phyloP scores from a whole-genome alignment of 768 basidiomycete species.

The Chalciporus piperatus region DNA sequence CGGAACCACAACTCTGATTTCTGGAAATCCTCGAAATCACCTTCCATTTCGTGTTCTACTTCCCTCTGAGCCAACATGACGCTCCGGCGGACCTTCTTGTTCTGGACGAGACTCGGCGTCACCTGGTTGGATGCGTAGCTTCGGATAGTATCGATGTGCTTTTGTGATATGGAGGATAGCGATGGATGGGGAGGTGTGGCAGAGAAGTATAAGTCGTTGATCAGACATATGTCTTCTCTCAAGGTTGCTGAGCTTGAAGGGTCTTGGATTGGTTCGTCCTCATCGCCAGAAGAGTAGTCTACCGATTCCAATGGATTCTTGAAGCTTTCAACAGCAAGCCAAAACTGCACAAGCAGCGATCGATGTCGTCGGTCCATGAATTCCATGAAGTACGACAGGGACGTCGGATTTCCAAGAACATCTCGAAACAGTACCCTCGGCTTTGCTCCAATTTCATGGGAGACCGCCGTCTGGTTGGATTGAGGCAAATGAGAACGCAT shows the following conservation, averaged over 20 bases:
- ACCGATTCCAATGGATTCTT: slow-evolving; percentile 91
- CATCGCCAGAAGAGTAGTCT: slow-evolving; percentile 58
- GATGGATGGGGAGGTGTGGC: slow-evolving; percentile 53
- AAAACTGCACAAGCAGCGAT: slow-evolving; percentile 90
- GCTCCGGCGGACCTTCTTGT: slow-evolving; percentile 65
- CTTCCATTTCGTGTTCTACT: slow-evolving; percentile 86
- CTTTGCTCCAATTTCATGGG: slow-evolving; percentile 43
- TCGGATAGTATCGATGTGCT: slow-evolving; percentile 68
- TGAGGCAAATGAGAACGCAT: not conserved
- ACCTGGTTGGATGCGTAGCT: slow-evolving; percentile 56
- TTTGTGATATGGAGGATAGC: slow-evolving; percentile 62
- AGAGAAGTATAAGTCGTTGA: slow-evolving; percentile 86
- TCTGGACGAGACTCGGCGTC: slow-evolving; percentile 36
- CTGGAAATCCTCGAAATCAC: slow-evolving; percentile 87
- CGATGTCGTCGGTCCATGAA: slow-evolving; percentile 91
- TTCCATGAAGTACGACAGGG: slow-evolving; percentile 96
- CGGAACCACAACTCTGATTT: slow-evolving; percentile 91
- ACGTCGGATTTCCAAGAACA: slow-evolving; percentile 83
- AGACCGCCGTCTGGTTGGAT: slow-evolving; percentile 35
- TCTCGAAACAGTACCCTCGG: slow-evolving; percentile 66
- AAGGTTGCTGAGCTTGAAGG: slow-evolving; percentile 57
- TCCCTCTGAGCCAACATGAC: slow-evolving; percentile 84
- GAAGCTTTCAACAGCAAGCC: slow-evolving; percentile 96
- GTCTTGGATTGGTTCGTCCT: slow-evolving; percentile 59
- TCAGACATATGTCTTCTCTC: slow-evolving; percentile 85